Evolutionary conservation across 1,139 yeast species (phyloP).

Genomic region (Dujonia santamariae): DNA sequence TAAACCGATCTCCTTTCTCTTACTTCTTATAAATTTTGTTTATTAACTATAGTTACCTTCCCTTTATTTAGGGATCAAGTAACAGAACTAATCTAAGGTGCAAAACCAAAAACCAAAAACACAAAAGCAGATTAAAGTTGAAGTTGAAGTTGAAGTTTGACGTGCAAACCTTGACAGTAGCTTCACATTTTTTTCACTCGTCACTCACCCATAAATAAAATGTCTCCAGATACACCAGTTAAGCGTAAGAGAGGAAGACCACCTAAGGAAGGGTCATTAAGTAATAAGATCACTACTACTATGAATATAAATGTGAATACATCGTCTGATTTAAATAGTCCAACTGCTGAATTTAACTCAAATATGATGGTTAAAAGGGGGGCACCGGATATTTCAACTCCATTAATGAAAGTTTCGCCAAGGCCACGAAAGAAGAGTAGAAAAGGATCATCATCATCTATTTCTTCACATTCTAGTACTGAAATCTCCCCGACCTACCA

Average conservation of each 20-base stretch:
- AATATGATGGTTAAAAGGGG: slow-evolving; percentile 41
- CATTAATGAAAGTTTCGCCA: slow-evolving; percentile 40
- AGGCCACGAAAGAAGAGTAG: slow-evolving; percentile 9
- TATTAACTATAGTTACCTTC: not conserved
- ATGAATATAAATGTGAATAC: slow-evolving; percentile 44
- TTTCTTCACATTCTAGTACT: slow-evolving; percentile 1
- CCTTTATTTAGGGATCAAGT: not conserved
- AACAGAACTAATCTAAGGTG: too few species aligned
- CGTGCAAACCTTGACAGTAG: not conserved
- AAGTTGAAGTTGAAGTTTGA: too few species aligned
- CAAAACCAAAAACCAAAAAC: too few species aligned
- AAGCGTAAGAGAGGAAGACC: slow-evolving; percentile 48
- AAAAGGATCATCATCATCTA: slow-evolving; percentile 4
- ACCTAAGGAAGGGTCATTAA: slow-evolving; percentile 42
- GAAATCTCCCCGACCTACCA: slow-evolving; percentile 9
- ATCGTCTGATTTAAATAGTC: slow-evolving; percentile 26
- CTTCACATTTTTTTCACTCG: not conserved
- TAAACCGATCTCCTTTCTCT: too few species aligned
- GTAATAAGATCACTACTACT: slow-evolving; percentile 40
- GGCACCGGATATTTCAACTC: slow-evolving; percentile 46
- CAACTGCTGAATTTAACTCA: slow-evolving; percentile 35
- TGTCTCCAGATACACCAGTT: slow-evolving; percentile 18
- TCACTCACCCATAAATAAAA: not conserved
- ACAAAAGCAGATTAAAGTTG: too few species aligned
- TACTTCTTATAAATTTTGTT: not conserved